Conservation (phyloP, 1,284 basidiomycete genomes). For the Apiotrichum domesticum region DNA sequence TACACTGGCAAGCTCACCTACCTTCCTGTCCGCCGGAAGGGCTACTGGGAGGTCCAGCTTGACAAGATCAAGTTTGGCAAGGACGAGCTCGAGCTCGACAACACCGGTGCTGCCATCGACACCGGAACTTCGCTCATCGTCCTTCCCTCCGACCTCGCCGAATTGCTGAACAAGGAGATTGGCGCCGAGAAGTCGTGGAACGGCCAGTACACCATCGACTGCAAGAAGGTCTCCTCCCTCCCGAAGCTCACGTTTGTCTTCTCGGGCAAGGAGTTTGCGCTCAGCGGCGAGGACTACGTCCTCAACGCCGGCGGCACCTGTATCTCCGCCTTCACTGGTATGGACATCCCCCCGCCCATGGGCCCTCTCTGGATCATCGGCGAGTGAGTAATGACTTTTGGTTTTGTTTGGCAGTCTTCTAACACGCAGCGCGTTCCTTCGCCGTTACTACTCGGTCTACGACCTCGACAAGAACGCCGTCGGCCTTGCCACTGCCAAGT, state of each 20-base stretch:
- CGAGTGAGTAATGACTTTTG: constrained; percentile 44
- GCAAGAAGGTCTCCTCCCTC: constrained; percentile 70
- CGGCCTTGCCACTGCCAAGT: constrained; percentile 28
- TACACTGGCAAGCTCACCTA: constrained; percentile 81
- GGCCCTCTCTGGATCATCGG: constrained; percentile 91
- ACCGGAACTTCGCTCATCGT: constrained; percentile 56
- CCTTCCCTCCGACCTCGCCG: constrained; percentile 87
- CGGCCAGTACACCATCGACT: constrained; percentile 90
- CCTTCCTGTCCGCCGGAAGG: constrained; percentile 88
- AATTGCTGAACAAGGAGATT: constrained; percentile 95
- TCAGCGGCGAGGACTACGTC: constrained; percentile 79
- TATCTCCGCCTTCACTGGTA: constrained; percentile 85
- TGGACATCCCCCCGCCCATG: constrained; percentile 85
- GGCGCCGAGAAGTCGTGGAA: constrained; percentile 90
- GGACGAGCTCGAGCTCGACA: constrained; percentile 77
- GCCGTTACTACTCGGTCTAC: constrained; percentile 90
- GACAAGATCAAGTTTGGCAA: constrained; percentile 77
- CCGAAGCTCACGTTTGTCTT: constrained; percentile 48
- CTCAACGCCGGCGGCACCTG: constrained; percentile 85
- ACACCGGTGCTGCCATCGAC: constrained; percentile 92
- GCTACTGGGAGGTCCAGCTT: constrained; percentile 98
- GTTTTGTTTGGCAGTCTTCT: not conserved
- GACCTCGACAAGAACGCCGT: constrained; percentile 61
- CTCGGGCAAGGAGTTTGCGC: constrained; percentile 4
- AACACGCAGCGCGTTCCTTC: constrained; percentile 60